Base-by-base conservation (phyloP, 2,329 filamentous ascomycete genomes). In the Lecanicillium sp. region DNA sequence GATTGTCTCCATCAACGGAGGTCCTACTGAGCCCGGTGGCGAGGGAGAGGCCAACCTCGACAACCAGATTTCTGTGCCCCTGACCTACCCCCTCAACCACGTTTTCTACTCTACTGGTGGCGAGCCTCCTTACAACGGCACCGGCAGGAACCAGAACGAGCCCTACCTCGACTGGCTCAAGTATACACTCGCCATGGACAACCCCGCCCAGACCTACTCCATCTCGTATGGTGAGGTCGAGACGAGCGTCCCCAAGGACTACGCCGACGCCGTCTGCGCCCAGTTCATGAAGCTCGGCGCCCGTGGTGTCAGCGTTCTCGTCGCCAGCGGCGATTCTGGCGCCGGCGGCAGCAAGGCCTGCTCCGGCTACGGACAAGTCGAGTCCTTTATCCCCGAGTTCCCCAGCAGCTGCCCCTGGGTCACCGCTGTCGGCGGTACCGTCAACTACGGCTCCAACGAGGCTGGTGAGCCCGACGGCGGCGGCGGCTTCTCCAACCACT, bases 161-260 rank as follows among this genome's bases (percentile, higher is more conserved):
- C 48, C 48, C 3, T 50, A 50, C 27, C 48, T 50, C 8, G 48
- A 50, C 35, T 50, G 48, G 48, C 48, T 50, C 36, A 26, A 45
- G 35, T 50, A 45, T 41, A 50, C 48, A 9, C 5, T 45, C 24
- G 42, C 19, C 15, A 20, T 45, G 35, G 42, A 50, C 5, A 32
- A 33, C 5, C 48, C 48, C n/a, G 35, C 48, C 7, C 41, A 45
- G 42, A 50, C 48, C 1, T 50, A 50, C 27, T 49, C 41, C 5
- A 49, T 44, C n/a, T 50, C 48, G 6, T 49, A 49, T 32, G 41
- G 40, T 32, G 41, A 44, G 15, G 35, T 44, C 24, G 47, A 49
- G 32, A 32, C 39, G 21, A 39, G 29, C 6, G 47, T 49, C 2
- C 47, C 47, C 15, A 11, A 12, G 5, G 47, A 49, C 41, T 49